Evolutionary conservation across 495 filamentous ascomycete genomes (phyloP), one percentile per base, ranked within the genome.

Genomic region (Aspergillus incahuasiensis): DNA sequence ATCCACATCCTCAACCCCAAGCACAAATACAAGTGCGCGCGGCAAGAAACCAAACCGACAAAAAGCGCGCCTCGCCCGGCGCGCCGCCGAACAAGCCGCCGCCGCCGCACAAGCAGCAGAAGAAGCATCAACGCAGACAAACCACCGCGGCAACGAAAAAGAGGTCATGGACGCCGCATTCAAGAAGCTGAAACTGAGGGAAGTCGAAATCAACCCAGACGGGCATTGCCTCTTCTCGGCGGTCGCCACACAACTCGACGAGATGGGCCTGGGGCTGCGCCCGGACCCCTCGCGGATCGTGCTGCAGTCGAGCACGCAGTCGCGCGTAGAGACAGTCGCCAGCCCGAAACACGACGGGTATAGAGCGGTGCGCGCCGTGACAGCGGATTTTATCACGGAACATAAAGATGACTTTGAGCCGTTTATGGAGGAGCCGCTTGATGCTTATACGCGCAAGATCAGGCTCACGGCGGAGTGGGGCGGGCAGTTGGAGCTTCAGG

Each of bases 171-270:
- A 78, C 15, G 73, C 70, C 3, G 79, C 77, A 6, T 88, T 95
- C 62, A 69, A 77, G 42, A 74, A 77, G 9, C 69, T 85, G 47
- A 74, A 74, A 3, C 74, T 97, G 30, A 78, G 73, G 19, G 91
- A 97, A 74, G 79, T 88, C 50, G 83, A 88, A 52, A 90, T 97
- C 24, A 82, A 78, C 16, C 91, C 94, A 0, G 92, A 98, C 64
- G 94, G 94, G 0, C 94, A 98, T 65, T 98, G 94, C 68, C 76
- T 98, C n/a, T 98, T 96, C 73, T 86, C 89, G 6, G 91, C 95
- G 1, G 78, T 98, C 41, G 92, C 92, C 39, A 89, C 91, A 65
- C 91, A 96, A 71, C 74, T 97, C 39, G 59, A 73, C 25, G 66
- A 68, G 25, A 57, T 62, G 8, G 71, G 74, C 34, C 41, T 78